Conservation (phyloP, 2,329 filamentous ascomycete genomes). For the Truncatella angustata region DNA sequence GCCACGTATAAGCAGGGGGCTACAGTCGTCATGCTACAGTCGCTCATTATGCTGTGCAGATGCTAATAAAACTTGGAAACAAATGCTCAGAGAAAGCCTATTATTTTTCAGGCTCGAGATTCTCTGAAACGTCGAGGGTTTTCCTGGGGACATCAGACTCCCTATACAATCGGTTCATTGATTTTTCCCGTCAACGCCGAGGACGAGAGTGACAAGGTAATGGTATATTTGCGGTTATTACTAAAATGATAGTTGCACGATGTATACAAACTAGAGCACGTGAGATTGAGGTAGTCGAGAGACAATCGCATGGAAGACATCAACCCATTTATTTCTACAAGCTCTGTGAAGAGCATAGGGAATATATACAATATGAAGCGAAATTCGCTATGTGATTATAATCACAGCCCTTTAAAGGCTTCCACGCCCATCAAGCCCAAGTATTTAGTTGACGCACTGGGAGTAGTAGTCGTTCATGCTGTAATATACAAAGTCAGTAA, state of each 20-base stretch:
- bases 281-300: neutral
- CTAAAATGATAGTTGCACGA: neutral
- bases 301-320: neutral
- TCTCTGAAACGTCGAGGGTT: too few species aligned
- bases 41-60: too few species aligned
- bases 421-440: neutral
- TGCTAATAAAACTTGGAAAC: too few species aligned
- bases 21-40: too few species aligned
- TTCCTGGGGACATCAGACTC: too few species aligned
- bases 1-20: too few species aligned
- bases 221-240: too few species aligned
- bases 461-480: conserved; percentile 11
- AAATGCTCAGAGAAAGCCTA: too few species aligned
- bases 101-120: too few species aligned
- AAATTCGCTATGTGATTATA: conserved; percentile 3
- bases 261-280: neutral
- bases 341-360: neutral
- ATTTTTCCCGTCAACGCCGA: too few species aligned
- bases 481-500: neutral
- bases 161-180: too few species aligned
- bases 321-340: neutral
- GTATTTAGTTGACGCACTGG: conserved; percentile 10
- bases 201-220: too few species aligned
- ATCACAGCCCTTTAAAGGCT: neutral
- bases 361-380: conserved; percentile 10